phyloP scores from a whole-genome alignment of 2,329 filamentous ascomycete species.

The Blastomyces parvus region DNA sequence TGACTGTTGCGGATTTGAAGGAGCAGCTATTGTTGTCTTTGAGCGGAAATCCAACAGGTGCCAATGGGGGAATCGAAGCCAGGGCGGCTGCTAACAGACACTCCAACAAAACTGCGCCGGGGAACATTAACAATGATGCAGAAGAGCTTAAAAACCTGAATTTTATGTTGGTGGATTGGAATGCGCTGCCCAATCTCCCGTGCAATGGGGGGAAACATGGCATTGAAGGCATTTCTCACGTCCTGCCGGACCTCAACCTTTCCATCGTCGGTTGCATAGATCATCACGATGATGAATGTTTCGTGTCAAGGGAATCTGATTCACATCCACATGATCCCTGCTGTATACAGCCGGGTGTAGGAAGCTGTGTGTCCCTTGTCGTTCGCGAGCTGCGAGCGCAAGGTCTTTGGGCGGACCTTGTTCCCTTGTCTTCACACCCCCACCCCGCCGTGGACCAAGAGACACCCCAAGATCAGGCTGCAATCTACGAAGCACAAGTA shows the following conservation, averaged over 20 bases:
- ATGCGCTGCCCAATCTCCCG: conserved; percentile 29
- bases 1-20: conserved; percentile 35
- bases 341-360: conserved; percentile 44
- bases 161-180: conserved; percentile 38
- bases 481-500: conserved; percentile 30
- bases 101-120: not conserved
- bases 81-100: not conserved
- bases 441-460: not conserved
- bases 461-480: conserved; percentile 9
- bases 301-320: conserved; percentile 34
- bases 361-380: conserved; percentile 52
- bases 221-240: conserved; percentile 39
- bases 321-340: conserved; percentile 35
- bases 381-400: conserved; percentile 42
- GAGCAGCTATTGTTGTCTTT: conserved; percentile 17
- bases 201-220: conserved; percentile 30
- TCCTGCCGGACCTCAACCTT: conserved; percentile 20
- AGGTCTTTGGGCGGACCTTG: conserved; percentile 31
- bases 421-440: conserved; percentile 15
- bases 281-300: conserved; percentile 52
- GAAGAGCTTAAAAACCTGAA: conserved; percentile 14
- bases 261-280: conserved; percentile 49
- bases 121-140: not conserved
- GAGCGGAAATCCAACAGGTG: not conserved
- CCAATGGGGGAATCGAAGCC: not conserved